A percentile compares a stretch with the other conserved stretches of the same genome.
Evolutionary conservation across 2,329 filamentous ascomycete species (phyloP).

Genomic region (Amesomyces nigricolor): DNA sequence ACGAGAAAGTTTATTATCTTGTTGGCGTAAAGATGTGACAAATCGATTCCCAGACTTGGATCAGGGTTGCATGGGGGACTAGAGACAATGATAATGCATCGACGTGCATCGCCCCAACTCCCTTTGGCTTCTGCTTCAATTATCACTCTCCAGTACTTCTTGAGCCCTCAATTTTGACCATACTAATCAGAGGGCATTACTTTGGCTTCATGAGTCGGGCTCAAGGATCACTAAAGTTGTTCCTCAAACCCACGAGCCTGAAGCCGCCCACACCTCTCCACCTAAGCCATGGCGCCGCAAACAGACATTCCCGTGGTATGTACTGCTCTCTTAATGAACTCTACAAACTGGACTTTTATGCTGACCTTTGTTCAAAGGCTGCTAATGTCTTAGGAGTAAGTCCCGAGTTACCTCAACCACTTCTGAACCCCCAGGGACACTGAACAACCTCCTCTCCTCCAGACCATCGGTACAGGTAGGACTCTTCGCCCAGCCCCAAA

Average conservation of each 20-base stretch:
- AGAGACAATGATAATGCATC: too few relatives aligned
- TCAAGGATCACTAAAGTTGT: too few relatives aligned
- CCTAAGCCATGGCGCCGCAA: conserved; percentile 28
- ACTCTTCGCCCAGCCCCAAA: not conserved
- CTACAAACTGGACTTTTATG: not conserved
- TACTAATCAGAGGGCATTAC: too few relatives aligned
- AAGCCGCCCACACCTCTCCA: not conserved
- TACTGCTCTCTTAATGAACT: not conserved
- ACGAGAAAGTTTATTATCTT: not conserved
- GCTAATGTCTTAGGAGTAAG: conserved; percentile 38
- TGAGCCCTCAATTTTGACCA: not conserved
- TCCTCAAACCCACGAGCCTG: not conserved
- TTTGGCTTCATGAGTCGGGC: too few relatives aligned
- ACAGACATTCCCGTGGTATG: conserved; percentile 29
- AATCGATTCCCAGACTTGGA: not conserved
- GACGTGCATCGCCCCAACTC: too few relatives aligned
- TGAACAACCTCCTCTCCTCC: not conserved
- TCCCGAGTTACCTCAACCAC: conserved; percentile 4
- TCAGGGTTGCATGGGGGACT: not conserved
- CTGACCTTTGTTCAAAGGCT: conserved; percentile 24
- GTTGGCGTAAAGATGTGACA: not conserved
- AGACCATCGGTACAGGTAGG: conserved; percentile 32
- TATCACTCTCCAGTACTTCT: not conserved
- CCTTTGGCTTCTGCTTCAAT: not conserved
- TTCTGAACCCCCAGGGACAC: not conserved